Base-by-base conservation (phyloP, 2,329 filamentous ascomycete genomes). In the Colletotrichum sp. region DNA sequence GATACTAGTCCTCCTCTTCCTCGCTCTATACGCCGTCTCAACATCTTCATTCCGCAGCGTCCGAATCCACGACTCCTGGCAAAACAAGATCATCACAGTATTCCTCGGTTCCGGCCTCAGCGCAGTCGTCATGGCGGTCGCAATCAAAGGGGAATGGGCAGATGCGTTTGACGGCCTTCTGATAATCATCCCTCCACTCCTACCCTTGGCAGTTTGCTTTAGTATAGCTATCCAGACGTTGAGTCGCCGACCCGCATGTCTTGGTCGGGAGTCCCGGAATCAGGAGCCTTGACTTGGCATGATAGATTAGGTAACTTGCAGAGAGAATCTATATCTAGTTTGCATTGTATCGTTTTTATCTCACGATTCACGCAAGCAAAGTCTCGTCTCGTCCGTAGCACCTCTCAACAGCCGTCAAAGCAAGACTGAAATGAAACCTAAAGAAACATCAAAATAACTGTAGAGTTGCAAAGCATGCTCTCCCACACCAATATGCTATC, bases 61-160 rank as follows among this genome's bases (percentile, higher is more conserved):
- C 18, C 3, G 18, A 44, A 2, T 3, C 5, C 18, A n/a, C 39
- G 39, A 44, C n/a, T 3, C 39, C 39, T 44, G 39, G 39, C 39
- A 44, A 44, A 9, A 44, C 18, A 6, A 6, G 39, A 44, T 44
- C 3, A 44, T n/a, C 1, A 3, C 39, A 2, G 9, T n/a, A 10
- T 10, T 44, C 18, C 39, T 44, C 18, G 5, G 18, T n/a, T 12
- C 9, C 18, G 39, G 39, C 39, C 10, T n/a, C 39, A n/a, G 1
- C 9, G 39, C 4, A 0, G 39, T n/a, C 39, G 18, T n/a, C 0
- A 6, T 3, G 9, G 5, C n/a, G 39, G 5, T n/a, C 5, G 39
- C 9, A 0, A 3, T 44, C 3, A n/a, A 12, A 10, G 39, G 39
- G 5, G 3, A 44, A 7, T 21, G 39, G 39, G 39, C 3, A 13